Conservation (phyloP, 2,329 filamentous ascomycete genomes). For the Aspergillus phoenicis region DNA sequence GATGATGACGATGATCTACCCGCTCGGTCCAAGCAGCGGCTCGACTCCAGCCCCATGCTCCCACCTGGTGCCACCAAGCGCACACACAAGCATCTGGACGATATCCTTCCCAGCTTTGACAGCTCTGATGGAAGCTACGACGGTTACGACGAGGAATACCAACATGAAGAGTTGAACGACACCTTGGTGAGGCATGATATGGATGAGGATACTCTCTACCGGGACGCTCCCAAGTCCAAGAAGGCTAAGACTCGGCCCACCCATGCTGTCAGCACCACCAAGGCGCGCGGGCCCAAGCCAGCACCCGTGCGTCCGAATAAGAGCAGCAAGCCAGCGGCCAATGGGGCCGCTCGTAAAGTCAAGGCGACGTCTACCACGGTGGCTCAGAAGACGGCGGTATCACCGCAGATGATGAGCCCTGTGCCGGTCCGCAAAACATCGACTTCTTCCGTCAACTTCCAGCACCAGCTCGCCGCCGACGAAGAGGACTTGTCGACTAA, state of each 20-base stretch:
- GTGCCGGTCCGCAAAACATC: conserved; percentile 58
- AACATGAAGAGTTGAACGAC: conserved; percentile 57
- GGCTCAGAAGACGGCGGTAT: conserved; percentile 46
- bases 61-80: conserved; percentile 50
- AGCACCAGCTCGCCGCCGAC: conserved; percentile 64
- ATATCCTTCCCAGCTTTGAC: conserved; percentile 59
- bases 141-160: conserved; percentile 57
- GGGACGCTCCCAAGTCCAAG: conserved; percentile 49
- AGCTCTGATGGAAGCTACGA: conserved; percentile 64
- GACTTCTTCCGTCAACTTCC: conserved; percentile 63
- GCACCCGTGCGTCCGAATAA: conserved; percentile 33
- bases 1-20: conserved; percentile 64
- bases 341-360: conserved; percentile 40
- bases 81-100: conserved; percentile 53
- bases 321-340: conserved; percentile 38
- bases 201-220: conserved; percentile 47
- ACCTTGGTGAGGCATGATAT: conserved; percentile 58
- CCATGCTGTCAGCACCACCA: conserved; percentile 34
- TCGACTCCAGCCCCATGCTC: conserved; percentile 46
- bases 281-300: conserved; percentile 35
- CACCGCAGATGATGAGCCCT: conserved; percentile 35
- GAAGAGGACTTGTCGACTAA: conserved; percentile 93
- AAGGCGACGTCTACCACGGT: conserved; percentile 32
- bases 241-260: conserved; percentile 56
- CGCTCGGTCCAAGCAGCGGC: conserved; percentile 45